Evolutionary conservation across 306 rosid species (phyloP).

Genomic region (Citrullus mucosospermus): DNA sequence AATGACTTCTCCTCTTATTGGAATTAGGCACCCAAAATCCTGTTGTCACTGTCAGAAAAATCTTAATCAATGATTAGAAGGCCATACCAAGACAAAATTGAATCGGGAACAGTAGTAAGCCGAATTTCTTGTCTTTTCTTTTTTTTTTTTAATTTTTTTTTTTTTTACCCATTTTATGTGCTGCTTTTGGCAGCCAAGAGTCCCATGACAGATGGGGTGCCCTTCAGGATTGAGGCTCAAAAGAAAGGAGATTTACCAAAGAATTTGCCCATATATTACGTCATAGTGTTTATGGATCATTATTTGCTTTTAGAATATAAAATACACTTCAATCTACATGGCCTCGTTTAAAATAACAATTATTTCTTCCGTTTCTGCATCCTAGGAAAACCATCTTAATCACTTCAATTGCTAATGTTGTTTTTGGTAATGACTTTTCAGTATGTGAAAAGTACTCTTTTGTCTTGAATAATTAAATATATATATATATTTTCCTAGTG

Average conservation of each 20-base stretch:
- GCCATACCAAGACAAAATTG: background rate
- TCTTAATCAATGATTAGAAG: background rate
- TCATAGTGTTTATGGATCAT: background rate
- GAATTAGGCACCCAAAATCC: conserved; percentile 4
- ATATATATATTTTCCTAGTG: background rate
- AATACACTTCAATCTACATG: background rate
- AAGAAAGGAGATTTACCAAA: background rate
- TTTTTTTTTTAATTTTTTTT: too few species aligned
- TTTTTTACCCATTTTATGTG: background rate
- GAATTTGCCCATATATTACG: background rate
- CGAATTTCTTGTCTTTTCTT: background rate
- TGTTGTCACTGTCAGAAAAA: conserved; percentile 2
- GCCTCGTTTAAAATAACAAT: background rate
- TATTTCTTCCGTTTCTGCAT: background rate
- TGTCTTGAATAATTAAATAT: background rate
- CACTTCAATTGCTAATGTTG: background rate
- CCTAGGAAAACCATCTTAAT: background rate
- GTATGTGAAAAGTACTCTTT: background rate
- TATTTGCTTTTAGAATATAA: background rate
- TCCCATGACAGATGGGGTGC: background rate
- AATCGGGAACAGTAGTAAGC: background rate
- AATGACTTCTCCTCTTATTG: conserved; percentile 1
- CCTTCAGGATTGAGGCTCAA: background rate
- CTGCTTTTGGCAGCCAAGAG: background rate
- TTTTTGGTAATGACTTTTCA: background rate